Conservation (phyloP, 371 early-diverging fungal genomes). For the Mucor sp. region DNA sequence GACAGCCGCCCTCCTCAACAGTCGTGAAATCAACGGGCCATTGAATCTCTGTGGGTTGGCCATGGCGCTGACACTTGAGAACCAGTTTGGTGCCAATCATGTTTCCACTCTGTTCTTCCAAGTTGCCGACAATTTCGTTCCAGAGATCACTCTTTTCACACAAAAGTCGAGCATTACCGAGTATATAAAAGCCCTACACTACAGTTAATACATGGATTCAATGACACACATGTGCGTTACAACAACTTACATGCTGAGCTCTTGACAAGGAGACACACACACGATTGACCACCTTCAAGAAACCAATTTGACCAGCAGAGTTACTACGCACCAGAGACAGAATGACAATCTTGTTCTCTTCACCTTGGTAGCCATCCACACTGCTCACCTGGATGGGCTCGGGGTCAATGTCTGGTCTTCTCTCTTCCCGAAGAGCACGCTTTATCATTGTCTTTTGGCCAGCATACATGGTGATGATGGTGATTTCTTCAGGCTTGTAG, state of each 20-base stretch:
- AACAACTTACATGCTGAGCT: conserved; percentile 53
- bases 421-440: conserved; percentile 39
- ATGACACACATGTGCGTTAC: background rate
- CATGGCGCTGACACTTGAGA: conserved; percentile 49
- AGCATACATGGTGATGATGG: conserved; percentile 66
- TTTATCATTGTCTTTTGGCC: conserved; percentile 55
- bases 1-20: conserved; percentile 55
- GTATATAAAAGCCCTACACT: conserved; percentile 66
- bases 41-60: conserved; percentile 38
- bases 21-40: conserved; percentile 56
- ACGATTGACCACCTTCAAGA: conserved; percentile 73
- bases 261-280: conserved; percentile 80
- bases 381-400: conserved; percentile 60
- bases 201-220: background rate
- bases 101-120: conserved; percentile 24
- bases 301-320: conserved; percentile 65
- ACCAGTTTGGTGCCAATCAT: conserved; percentile 48
- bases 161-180: conserved; percentile 67
- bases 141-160: conserved; percentile 59
- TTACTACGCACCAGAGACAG: conserved; percentile 72
- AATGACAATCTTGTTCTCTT: conserved; percentile 76
- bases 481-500: conserved; percentile 46
- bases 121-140: conserved; percentile 52
- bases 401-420: conserved; percentile 25
- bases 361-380: conserved; percentile 84